A percentile compares a stretch with the other conserved stretches of the same genome.
phyloP scores from a whole-genome alignment of 2,329 filamentous ascomycete species.

The Botrytis aclada region DNA sequence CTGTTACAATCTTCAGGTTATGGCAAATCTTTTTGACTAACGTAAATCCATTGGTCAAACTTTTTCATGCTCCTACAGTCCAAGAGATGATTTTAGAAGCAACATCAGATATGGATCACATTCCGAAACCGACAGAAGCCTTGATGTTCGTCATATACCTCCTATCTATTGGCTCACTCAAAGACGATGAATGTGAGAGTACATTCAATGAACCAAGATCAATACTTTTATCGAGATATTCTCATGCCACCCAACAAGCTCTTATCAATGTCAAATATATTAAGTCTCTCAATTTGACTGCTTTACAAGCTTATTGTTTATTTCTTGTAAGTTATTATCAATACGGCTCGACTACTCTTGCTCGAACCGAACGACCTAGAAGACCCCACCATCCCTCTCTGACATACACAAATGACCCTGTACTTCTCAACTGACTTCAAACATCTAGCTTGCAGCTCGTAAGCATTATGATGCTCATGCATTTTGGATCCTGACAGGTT shows the following conservation, averaged over 20 bases:
- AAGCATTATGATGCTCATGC: conserved; percentile 42
- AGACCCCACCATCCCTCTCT: conserved; percentile 15
- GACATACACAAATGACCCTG: conserved; percentile 14
- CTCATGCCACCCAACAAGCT: conserved; percentile 61
- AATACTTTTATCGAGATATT: conserved; percentile 52
- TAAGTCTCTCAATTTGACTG: conserved; percentile 60
- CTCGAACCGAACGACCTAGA: not conserved
- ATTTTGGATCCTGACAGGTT: conserved; percentile 49
- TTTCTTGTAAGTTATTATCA: conserved; percentile 54
- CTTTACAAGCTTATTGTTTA: conserved; percentile 65
- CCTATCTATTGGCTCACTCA: conserved; percentile 57
- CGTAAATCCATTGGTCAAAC: conserved; percentile 66
- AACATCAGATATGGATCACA: conserved; percentile 48
- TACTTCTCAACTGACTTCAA: not conserved
- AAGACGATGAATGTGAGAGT: conserved; percentile 51
- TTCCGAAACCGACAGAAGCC: conserved; percentile 55
- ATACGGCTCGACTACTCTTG: not conserved
- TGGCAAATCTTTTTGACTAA: conserved; percentile 71
- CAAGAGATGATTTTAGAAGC: conserved; percentile 62
- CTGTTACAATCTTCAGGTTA: conserved; percentile 59
- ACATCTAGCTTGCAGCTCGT: conserved; percentile 37
- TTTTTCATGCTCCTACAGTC: conserved; percentile 64
- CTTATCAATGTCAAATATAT: conserved; percentile 66
- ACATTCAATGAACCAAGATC: conserved; percentile 54
- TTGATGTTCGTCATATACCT: conserved; percentile 67